Evolutionary conservation across 2,329 filamentous ascomycete species (phyloP).

Genomic region (Cladophialophora yegresii): DNA sequence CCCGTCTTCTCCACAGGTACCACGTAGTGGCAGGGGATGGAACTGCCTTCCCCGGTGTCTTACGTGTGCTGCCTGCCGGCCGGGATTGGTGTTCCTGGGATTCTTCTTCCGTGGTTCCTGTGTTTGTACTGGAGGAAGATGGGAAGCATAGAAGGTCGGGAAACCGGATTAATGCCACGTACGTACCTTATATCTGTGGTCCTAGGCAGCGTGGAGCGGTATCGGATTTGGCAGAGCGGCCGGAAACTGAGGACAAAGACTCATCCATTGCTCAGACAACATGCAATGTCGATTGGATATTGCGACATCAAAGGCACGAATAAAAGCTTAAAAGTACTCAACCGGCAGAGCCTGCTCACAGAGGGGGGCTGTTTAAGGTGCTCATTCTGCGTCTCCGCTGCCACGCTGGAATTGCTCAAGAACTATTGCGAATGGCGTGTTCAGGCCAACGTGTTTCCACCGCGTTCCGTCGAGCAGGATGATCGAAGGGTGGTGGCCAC

Average conservation of each 20-base stretch:
- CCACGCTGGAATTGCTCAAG: constrained; percentile 13
- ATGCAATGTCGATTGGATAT: constrained; percentile 30
- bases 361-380: constrained; percentile 22
- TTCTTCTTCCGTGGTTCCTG: background rate
- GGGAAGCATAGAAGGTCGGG: background rate
- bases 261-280: constrained; percentile 16
- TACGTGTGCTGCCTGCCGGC: constrained; percentile 20
- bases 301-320: constrained; percentile 23
- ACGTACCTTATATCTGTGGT: constrained; percentile 25
- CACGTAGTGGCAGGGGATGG: background rate
- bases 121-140: background rate
- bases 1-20: constrained; percentile 20
- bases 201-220: constrained; percentile 1
- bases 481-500: constrained; percentile 11
- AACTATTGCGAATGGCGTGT: constrained; percentile 22
- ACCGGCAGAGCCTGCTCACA: background rate
- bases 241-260: constrained; percentile 18
- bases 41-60: constrained; percentile 21
- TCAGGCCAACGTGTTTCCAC: constrained; percentile 10
- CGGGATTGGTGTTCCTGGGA: background rate
- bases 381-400: constrained; percentile 15
- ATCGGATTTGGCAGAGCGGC: constrained; percentile 7
- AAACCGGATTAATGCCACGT: constrained; percentile 17
- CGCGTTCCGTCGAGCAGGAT: constrained; percentile 11
- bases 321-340: background rate